Evolutionary conservation across 805 yeast species (phyloP), one percentile per base, ranked within the genome.

Genomic region (Novakomyces olei): DNA sequence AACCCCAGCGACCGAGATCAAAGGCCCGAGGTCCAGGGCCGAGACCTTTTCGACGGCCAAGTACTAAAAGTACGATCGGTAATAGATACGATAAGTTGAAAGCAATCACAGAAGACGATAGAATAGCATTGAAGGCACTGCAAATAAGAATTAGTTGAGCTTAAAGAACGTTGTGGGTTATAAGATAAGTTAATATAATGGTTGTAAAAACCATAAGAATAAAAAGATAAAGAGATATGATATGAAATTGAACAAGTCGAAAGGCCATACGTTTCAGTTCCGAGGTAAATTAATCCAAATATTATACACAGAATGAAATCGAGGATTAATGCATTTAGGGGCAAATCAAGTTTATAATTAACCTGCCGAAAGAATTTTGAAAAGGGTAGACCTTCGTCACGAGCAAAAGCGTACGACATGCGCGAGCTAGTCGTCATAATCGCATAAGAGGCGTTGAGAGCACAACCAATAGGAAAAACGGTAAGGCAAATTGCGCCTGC

Each of bases 341-440:
- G 81, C 4, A 78, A 72, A 39, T 58, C 54, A 23, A 77, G 69
- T 29, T 35, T 27, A 29, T 54, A 49, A 50, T 65, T 61, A 33
- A 73, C 76, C 16, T 44, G 43, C 39, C 60, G 54, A 66, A 67
- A 65, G 37, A 42, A 39, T 15, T 45, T 52, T n/a, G 75, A 66
- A 14, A 60, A 52, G 14, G 79, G 79, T 51, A 72, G 66, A 42
- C 72, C 59, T 9, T 69, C 69, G 48, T 72, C 79, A 47, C 79
- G 61, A 1, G 78, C 63, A 47, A 71, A 72, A 3, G 78, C 69
- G 44, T 57, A 72, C 14, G 73, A 62, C 31, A 70, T 76, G 44
- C 79, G 58, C 8, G 75, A 67, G 5, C 74, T 72, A 1, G 38
- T 45, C 12, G 44, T 35, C 26, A 39, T 26, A n/a, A 39, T 35